These are phyloP conservation scores for Ilex paraguariensis DNA, from an alignment of 305 asterid genomes.

Conservation along the genomic window DNA sequence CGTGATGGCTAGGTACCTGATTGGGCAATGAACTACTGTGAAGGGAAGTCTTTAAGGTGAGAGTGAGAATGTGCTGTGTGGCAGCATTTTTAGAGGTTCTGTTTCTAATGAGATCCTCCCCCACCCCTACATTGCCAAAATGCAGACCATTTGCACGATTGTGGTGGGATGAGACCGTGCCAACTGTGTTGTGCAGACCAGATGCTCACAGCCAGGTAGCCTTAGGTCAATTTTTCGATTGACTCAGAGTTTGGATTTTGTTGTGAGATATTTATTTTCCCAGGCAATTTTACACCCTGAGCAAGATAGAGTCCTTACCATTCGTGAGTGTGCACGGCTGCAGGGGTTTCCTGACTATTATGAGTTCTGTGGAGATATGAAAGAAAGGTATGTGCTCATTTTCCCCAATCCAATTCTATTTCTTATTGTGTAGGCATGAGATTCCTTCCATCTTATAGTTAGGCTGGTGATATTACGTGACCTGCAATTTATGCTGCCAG, in stretches of 20 bases:
- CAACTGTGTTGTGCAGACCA: neutral
- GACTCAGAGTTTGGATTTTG: neutral
- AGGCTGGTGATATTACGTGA: no score
- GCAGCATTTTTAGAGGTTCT: neutral
- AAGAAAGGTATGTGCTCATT: constrained; percentile 26
- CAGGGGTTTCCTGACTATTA: constrained; percentile 55
- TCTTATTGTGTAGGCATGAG: no score
- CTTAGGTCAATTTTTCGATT: neutral
- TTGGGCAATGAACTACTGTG: neutral
- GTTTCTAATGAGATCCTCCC: neutral
- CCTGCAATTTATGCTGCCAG: no score
- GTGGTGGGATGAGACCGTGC: constrained; percentile 3
- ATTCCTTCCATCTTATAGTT: no score
- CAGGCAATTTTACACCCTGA: constrained; percentile 44
- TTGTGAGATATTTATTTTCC: neutral
- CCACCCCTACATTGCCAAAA: neutral
- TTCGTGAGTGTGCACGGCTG: constrained; percentile 48
- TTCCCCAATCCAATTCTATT: neutral
- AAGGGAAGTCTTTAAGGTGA: constrained; percentile 2
- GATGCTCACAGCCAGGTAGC: neutral
- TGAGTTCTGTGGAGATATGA: constrained; percentile 36
- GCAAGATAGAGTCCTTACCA: constrained; percentile 43
- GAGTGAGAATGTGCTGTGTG: neutral
- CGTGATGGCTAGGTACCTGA: neutral
- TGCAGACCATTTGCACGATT: constrained; percentile 2